Evolutionary conservation across 1,284 basidiomycete species (phyloP).

Genomic region (Amylostereum chailletii): DNA sequence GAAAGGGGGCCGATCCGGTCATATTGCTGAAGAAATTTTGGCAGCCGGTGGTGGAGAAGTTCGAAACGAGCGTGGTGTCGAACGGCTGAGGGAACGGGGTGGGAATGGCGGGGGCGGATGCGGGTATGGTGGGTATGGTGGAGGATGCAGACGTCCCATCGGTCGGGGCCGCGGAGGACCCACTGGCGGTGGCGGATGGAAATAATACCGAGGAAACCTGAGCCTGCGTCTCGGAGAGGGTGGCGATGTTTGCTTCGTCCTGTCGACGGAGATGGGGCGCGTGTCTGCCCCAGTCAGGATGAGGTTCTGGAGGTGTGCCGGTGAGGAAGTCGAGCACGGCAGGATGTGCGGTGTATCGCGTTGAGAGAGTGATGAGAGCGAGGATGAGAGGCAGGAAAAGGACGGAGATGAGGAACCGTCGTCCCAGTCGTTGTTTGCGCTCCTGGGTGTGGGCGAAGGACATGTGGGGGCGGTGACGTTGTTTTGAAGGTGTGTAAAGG

Average conservation of each 20-base stretch:
- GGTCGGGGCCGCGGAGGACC: slow-evolving; percentile 10
- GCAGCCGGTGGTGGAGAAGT: slow-evolving; percentile 58
- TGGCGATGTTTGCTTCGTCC: not conserved
- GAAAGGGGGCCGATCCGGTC: slow-evolving; percentile 51
- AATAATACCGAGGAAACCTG: slow-evolving; percentile 3
- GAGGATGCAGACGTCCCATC: slow-evolving; percentile 10
- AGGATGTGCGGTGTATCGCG: slow-evolving; percentile 40
- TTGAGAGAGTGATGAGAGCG: slow-evolving; percentile 42
- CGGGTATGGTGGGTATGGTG: slow-evolving; percentile 21
- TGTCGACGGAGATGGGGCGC: not conserved
- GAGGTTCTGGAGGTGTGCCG: slow-evolving; percentile 8
- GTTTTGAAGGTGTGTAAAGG: slow-evolving; percentile 1
- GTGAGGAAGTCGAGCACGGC: slow-evolving; percentile 35
- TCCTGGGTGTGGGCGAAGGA: not conserved
- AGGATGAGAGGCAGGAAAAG: slow-evolving; percentile 46
- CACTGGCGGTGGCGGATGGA: slow-evolving; percentile 7
- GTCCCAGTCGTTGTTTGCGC: slow-evolving; percentile 32
- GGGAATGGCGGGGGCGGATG: slow-evolving; percentile 37
- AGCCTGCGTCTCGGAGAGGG: not conserved
- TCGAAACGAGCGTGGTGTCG: slow-evolving; percentile 51
- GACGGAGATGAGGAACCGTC: slow-evolving; percentile 38
- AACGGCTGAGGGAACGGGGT: slow-evolving; percentile 73
- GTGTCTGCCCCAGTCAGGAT: slow-evolving; percentile 8
- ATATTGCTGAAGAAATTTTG: slow-evolving; percentile 66
- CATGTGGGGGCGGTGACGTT: slow-evolving; percentile 1